These are phyloP conservation scores for Aureobasidium melanogenum DNA, from an alignment of 2,329 filamentous ascomycete species.

Conservation along the genomic window DNA sequence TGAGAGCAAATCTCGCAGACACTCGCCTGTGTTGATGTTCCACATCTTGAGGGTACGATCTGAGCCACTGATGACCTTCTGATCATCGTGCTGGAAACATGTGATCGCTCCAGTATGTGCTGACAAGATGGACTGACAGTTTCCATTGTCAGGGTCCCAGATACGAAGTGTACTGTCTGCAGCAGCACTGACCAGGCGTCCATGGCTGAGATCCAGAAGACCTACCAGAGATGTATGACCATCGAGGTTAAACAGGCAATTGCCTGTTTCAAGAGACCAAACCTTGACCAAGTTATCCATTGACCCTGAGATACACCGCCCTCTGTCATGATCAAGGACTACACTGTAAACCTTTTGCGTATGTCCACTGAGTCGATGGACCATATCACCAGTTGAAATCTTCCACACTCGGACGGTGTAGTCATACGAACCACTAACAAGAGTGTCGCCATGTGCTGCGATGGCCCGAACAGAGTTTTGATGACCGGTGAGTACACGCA, in stretches of 20 bases:
- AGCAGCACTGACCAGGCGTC: conserved; percentile 86
- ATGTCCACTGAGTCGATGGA: conserved; percentile 80
- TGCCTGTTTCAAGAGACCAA: conserved; percentile 84
- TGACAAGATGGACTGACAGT: conserved; percentile 80
- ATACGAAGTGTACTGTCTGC: conserved; percentile 92
- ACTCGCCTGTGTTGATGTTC: conserved; percentile 88
- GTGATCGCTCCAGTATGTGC: conserved; percentile 97
- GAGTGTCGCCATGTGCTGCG: conserved; percentile 83
- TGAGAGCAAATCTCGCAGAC: conserved; percentile 83
- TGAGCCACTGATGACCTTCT: conserved; percentile 93
- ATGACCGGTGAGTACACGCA: conserved; percentile 78
- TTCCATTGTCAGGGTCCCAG: conserved; percentile 90
- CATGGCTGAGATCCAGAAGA: conserved; percentile 78
- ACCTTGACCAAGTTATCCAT: conserved; percentile 99
- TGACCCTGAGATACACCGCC: conserved; percentile 92
- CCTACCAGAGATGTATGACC: conserved; percentile 90
- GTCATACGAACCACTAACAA: conserved; percentile 97
- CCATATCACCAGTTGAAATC: conserved; percentile 84
- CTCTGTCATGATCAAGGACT: conserved; percentile 81
- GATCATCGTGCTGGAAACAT: conserved; percentile 94
- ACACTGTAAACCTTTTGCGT: conserved; percentile 94
- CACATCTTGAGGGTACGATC: conserved; percentile 98
- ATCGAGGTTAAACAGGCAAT: conserved; percentile 80
- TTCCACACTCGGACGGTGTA: conserved; percentile 93
- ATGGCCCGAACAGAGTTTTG: conserved; percentile 92